Evolutionary conservation across 2,329 filamentous ascomycete species (phyloP), one percentile per base, ranked within the genome.

Genomic region (Alternaria consortialis): DNA sequence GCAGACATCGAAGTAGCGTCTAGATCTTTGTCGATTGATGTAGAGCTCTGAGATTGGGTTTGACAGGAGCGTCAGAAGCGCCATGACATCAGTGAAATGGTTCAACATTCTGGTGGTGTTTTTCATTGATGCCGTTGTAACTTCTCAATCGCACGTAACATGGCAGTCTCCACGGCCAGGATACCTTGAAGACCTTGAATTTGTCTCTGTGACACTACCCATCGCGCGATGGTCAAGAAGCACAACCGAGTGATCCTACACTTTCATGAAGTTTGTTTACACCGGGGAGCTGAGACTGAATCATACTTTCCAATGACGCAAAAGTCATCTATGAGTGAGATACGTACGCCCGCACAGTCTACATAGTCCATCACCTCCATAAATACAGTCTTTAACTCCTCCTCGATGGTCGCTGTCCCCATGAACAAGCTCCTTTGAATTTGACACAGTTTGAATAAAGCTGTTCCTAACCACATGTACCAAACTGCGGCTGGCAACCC

Each of bases 401-500:
- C 40, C 32, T 27, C 12, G 12, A 17, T 11, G 11, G 5, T 15
- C 17, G 37, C 29, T 20, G 11, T 13, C 43, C 27, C 25, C n/a
- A 39, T 37, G n/a, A 34, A 29, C 12, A 27, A 34, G 29, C 31
- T 15, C 20, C 7, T 8, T 17, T 5, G 46, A 44, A 25, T 31
- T 46, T 15, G 11, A 29, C n/a, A 5, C 34, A 40, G 20, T 12
- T 3, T 31, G 15, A 7, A 20, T 20, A 31, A 39, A 27, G 23
- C 27, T 31, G 0, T 34, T 17, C 32, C 44, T 23, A 58, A 12
- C 58, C 62, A 55, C 72, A 74, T 11, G 62, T 55, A 11, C 70
- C 72, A 51, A 61, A 74, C 20, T 71, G 42, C 2, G 69, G 62
- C 43, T 67, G 64, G 48, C 72, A 74, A 4, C 70, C 70, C 48